These are phyloP conservation scores for Datura wrightii DNA, from an alignment of 257 asterid species.

Conservation along the genomic window DNA sequence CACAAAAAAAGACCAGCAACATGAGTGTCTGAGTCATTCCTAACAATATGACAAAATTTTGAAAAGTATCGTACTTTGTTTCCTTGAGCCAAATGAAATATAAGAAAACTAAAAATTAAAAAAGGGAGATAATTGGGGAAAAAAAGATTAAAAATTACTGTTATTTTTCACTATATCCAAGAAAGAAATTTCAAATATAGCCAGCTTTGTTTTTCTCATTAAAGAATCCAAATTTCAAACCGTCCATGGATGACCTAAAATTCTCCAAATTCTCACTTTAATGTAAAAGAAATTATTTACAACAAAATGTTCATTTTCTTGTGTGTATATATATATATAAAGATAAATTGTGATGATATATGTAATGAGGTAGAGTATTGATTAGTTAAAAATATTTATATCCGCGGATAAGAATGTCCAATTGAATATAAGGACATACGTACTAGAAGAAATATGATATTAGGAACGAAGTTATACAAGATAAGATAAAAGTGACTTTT, in stretches of 20 bases:
- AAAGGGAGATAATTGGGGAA: no score
- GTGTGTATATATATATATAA: no score
- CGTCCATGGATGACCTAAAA: conserved; percentile 4
- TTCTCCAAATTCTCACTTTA: background rate
- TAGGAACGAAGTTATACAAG: no score
- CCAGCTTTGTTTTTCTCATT: background rate
- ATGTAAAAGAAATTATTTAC: background rate
- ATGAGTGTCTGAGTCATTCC: conserved; percentile 21
- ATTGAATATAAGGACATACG: no score
- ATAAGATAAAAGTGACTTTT: no score
- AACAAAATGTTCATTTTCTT: background rate
- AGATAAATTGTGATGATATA: no score
- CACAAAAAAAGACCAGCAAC: conserved; percentile 8
- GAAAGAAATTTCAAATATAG: conserved; percentile 26
- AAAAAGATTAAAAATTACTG: background rate
- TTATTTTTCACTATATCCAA: conserved; percentile 23
- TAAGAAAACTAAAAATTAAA: background rate
- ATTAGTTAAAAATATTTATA: no score
- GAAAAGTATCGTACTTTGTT: background rate
- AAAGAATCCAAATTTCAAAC: background rate
- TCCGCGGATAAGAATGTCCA: no score
- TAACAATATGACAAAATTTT: conserved; percentile 11
- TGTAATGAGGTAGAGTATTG: no score
- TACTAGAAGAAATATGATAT: no score
- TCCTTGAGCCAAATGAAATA: conserved; percentile 28